Base-by-base conservation (phyloP, 257 asterid species). In the Lithospermum erythrorhizon region DNA sequence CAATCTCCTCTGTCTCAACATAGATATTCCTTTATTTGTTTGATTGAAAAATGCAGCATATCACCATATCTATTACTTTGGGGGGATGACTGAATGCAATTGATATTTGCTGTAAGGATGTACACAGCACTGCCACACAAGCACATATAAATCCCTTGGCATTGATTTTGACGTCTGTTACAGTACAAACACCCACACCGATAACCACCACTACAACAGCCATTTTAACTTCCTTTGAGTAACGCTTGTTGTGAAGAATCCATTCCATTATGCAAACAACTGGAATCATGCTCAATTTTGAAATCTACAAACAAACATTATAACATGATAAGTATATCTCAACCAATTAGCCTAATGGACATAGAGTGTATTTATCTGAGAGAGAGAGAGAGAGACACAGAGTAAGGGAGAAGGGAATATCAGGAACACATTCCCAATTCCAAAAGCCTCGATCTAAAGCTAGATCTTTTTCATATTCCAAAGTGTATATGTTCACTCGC, bases 141-240 rank as follows among this genome's bases (percentile, higher is more conserved):
- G 98, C 98, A 64, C 98, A 87, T 35, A 83, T 0, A 58, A 90
- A 90, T 65, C 98, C 98, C 70, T 80, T 87, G 65, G 80, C 79
- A 62, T 90, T 90, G 77, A 90, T 94, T 69, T 90, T 81, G 65
- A 90, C 98, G 41, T 90, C 98, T 16, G 98, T 90, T 73, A 90
- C 95, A 18, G 98, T 90, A 89, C 98, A 90, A 65, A 90, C 98
- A 61, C 98, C 96, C 52, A 87, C 98, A 53, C 98, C 98, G 60
- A 90, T 82, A 67, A 90, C 95, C 66, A 90, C 98, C 61, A 87
- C 88, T 74, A 90, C 78, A 53, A 90, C 98, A 18, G 98, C 53
- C 69, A 81, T 60, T 73, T 90, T 90, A 68, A 90, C 96, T 75
- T 90, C 94, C 62, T 69, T 85, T 13, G 91, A 24, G 84, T 83